Percentiles rank a stretch among this genome's conserved stretches.
These are phyloP conservation scores for Entophlyctis helioformis DNA, from an alignment of 192 early-diverging fungal genomes.

Conservation along the genomic window DNA sequence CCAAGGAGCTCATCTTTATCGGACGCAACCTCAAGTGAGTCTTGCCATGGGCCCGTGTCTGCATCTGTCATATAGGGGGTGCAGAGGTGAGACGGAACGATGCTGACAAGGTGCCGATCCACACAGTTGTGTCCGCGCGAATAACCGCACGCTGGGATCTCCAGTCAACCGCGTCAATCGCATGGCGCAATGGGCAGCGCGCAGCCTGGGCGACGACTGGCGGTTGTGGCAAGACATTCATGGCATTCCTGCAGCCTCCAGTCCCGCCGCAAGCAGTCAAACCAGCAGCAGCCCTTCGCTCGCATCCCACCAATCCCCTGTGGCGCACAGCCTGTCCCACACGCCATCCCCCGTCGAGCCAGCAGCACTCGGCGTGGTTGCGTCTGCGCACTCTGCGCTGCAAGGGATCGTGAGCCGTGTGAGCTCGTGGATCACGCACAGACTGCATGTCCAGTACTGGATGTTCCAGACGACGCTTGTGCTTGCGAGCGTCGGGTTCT, in stretches of 20 bases:
- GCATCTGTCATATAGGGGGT: neutral
- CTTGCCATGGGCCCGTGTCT: neutral
- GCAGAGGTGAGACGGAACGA: neutral
- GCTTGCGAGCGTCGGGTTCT: conserved; percentile 47
- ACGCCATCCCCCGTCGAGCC: neutral
- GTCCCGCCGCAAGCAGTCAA: neutral
- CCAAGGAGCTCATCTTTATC: conserved; percentile 84
- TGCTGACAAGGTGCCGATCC: neutral
- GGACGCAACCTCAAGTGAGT: conserved; percentile 79
- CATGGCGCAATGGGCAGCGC: conserved; percentile 70
- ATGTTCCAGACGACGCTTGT: conserved; percentile 48
- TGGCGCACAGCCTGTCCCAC: neutral
- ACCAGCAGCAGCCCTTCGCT: neutral
- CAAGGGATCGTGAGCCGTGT: no score
- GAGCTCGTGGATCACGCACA: no score
- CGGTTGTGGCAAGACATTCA: conserved; percentile 14
- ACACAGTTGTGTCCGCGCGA: conserved; percentile 29
- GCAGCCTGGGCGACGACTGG: conserved; percentile 27
- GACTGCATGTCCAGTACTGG: conserved; percentile 29
- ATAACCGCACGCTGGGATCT: conserved; percentile 71
- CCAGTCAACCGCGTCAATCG: conserved; percentile 82
- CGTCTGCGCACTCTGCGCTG: neutral
- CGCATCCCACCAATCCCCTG: neutral
- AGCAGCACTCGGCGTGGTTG: neutral
- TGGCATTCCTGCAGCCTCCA: neutral